Conservation (phyloP, 805 yeast species). For the Hanseniaspora taiwanica region DNA sequence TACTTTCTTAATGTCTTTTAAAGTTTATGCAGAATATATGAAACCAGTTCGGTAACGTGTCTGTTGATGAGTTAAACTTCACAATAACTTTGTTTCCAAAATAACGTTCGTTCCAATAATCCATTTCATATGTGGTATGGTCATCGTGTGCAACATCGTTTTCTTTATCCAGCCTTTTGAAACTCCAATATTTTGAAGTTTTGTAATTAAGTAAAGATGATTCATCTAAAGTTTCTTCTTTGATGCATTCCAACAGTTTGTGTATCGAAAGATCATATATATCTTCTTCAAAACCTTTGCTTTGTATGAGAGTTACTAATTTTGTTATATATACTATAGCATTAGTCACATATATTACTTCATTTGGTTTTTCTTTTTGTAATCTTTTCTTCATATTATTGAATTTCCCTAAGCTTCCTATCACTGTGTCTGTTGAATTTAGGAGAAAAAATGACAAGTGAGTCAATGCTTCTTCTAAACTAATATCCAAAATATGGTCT, state of each 20-base stretch:
- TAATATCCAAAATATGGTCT: slow-evolving; percentile 9
- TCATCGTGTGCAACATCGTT: slow-evolving; percentile 30
- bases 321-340: slow-evolving; percentile 31
- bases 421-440: slow-evolving; percentile 30
- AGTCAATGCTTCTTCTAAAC: slow-evolving; percentile 23
- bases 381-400: slow-evolving; percentile 5
- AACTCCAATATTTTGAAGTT: slow-evolving; percentile 27
- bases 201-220: slow-evolving; percentile 10
- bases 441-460: slow-evolving; percentile 22
- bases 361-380: slow-evolving; percentile 4
- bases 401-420: slow-evolving; percentile 26
- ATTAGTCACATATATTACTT: slow-evolving; percentile 10
- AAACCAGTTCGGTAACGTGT: slow-evolving; percentile 15
- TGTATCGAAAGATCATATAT: slow-evolving; percentile 33
- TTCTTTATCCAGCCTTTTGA: slow-evolving; percentile 26
- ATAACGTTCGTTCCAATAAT: slow-evolving; percentile 36
- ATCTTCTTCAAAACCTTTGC: slow-evolving; percentile 24
- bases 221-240: slow-evolving; percentile 18
- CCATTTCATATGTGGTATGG: slow-evolving; percentile 40
- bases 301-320: slow-evolving; percentile 27
- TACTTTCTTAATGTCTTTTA: slow-evolving; percentile 7
- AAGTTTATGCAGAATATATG: slow-evolving; percentile 15
- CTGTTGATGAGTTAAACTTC: slow-evolving; percentile 16
- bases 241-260: slow-evolving; percentile 21
- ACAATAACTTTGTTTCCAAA: slow-evolving; percentile 34